Percentiles rank a stretch among this genome's conserved stretches.
Conservation (phyloP, 2,329 filamentous ascomycete species). For the Remersonia thermophila region DNA sequence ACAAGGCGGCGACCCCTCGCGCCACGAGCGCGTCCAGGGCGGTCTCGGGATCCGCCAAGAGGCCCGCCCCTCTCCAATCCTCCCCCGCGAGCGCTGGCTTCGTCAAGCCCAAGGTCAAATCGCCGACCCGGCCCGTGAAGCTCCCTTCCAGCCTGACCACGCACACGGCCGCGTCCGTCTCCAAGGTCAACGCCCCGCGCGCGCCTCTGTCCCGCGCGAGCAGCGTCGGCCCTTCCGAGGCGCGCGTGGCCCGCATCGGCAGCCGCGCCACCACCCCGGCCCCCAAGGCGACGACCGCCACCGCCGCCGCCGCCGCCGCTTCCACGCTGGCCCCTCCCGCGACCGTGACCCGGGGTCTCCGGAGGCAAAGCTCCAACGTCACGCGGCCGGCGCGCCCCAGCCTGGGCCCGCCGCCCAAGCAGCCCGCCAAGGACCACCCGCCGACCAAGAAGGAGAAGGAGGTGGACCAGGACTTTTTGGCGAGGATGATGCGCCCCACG, state of each 20-base stretch:
- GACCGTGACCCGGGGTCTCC: slow-evolving; percentile 30
- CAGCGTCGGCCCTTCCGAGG: slow-evolving; percentile 21
- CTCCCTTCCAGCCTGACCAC: slow-evolving; percentile 56
- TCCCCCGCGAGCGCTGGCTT: slow-evolving; percentile 31
- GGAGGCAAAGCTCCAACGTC: slow-evolving; percentile 33
- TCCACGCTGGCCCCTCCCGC: slow-evolving; percentile 31
- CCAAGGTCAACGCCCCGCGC: slow-evolving; percentile 36
- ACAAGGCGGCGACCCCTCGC: slow-evolving; percentile 22
- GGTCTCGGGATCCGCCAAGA: slow-evolving; percentile 27
- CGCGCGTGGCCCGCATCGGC: too few relatives aligned
- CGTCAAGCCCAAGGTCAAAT: slow-evolving; percentile 50
- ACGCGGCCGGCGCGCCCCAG: slow-evolving; percentile 37
- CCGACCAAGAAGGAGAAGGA: slow-evolving; percentile 38
- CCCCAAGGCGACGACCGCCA: slow-evolving; percentile 7
- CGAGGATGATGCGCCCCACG: slow-evolving; percentile 73
- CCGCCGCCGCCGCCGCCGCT: too few relatives aligned
- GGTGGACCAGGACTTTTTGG: slow-evolving; percentile 59
- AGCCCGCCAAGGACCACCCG: slow-evolving; percentile 35
- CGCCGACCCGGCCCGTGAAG: slow-evolving; percentile 55
- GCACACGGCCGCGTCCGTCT: slow-evolving; percentile 57
- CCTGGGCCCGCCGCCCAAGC: slow-evolving; percentile 47
- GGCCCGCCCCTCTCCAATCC: slow-evolving; percentile 31
- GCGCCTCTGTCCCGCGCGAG: slow-evolving; percentile 31
- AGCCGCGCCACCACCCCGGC: slow-evolving; percentile 4
- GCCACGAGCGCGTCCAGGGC: slow-evolving; percentile 20